Percentiles rank a stretch among this genome's conserved stretches.
phyloP scores from a whole-genome alignment of 768 basidiomycete species.

The Obba rivulosa region DNA sequence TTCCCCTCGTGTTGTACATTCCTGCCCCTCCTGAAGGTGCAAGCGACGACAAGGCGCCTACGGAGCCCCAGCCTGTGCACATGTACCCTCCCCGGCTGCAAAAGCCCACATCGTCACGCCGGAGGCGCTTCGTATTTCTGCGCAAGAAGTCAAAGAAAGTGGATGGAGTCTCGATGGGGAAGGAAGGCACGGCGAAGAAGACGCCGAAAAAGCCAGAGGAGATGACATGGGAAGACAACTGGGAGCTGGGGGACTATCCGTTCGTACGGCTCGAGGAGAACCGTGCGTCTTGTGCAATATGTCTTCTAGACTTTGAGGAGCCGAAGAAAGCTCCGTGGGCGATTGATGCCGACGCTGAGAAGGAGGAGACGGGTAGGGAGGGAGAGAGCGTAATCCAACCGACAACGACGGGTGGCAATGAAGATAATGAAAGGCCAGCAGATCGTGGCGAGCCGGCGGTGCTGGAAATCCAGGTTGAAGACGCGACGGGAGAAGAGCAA shows the following conservation, averaged over 20 bases:
- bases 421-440: not conserved
- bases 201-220: constrained; percentile 25
- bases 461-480: constrained; percentile 26
- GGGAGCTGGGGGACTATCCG: constrained; percentile 73
- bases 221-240: constrained; percentile 69
- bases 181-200: constrained; percentile 6
- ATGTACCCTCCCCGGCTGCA: constrained; percentile 48
- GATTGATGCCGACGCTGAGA: constrained; percentile 21
- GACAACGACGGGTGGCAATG: not conserved
- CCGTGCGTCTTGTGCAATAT: constrained; percentile 80
- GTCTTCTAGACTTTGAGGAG: constrained; percentile 80
- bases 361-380: constrained; percentile 18
- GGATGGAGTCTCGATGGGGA: constrained; percentile 11
- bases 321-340: constrained; percentile 34
- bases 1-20: constrained; percentile 83
- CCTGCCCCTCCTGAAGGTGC: constrained; percentile 62
- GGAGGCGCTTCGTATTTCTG: constrained; percentile 51
- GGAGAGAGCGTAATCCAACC: not conserved
- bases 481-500: constrained; percentile 34
- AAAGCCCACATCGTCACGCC: constrained; percentile 26
- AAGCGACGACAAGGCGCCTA: constrained; percentile 9
- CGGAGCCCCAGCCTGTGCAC: constrained; percentile 38
- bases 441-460: constrained; percentile 15
- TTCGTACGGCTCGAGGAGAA: constrained; percentile 80
- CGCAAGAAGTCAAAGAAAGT: constrained; percentile 22